Conservation (phyloP, 371 early-diverging fungal species). For the Rhizopus sp. region DNA sequence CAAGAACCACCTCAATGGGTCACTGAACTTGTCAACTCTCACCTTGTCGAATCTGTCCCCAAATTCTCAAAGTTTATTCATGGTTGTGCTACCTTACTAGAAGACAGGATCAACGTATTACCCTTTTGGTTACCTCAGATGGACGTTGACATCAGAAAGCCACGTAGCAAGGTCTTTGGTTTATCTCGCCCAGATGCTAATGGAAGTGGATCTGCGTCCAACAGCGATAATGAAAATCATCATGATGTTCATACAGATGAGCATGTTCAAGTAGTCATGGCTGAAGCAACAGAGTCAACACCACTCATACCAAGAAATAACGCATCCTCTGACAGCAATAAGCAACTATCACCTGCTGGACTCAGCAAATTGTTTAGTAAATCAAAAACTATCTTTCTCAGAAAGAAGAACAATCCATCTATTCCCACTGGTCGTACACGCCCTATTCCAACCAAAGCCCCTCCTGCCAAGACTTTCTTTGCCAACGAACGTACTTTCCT, state of each 20-base stretch:
- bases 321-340: neutral
- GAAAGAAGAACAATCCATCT: neutral
- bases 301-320: slow-evolving; percentile 13
- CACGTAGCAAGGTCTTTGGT: slow-evolving; percentile 47
- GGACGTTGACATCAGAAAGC: slow-evolving; percentile 92
- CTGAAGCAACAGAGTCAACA: slow-evolving; percentile 24
- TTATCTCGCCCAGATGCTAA: slow-evolving; percentile 42
- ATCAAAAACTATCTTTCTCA: slow-evolving; percentile 18
- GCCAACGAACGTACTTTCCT: slow-evolving; percentile 98
- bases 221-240: slow-evolving; percentile 24
- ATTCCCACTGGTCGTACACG: slow-evolving; percentile 7
- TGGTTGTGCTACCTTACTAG: slow-evolving; percentile 93
- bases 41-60: slow-evolving; percentile 96
- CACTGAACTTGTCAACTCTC: slow-evolving; percentile 84
- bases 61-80: slow-evolving; percentile 99
- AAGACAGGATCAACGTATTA: slow-evolving; percentile 84
- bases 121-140: slow-evolving; percentile 99
- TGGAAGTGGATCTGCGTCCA: slow-evolving; percentile 29
- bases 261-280: slow-evolving; percentile 38
- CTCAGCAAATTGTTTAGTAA: slow-evolving; percentile 22
- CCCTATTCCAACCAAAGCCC: slow-evolving; percentile 30
- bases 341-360: slow-evolving; percentile 27
- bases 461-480: slow-evolving; percentile 90
- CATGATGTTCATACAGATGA: slow-evolving; percentile 18
- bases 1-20: slow-evolving; percentile 97